phyloP scores from a whole-genome alignment of 2,329 filamentous ascomycete genomes.

The Westerdykella sp. region DNA sequence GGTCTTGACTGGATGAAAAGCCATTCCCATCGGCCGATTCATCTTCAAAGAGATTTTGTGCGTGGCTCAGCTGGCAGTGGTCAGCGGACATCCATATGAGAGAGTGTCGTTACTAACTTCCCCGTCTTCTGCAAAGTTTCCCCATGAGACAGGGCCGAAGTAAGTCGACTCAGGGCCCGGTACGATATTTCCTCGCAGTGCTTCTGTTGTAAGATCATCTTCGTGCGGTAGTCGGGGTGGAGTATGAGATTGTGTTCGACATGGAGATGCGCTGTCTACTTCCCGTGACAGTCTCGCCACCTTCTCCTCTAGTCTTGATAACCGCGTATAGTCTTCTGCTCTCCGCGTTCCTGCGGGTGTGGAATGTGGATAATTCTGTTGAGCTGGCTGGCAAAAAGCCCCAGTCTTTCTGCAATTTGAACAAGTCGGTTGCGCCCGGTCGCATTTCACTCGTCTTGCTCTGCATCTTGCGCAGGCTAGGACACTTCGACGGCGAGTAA shows the following conservation, averaged over 20 bases:
- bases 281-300: constrained; percentile 13
- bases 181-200: constrained; percentile 7
- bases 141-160: constrained; percentile 18
- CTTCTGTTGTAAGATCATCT: not conserved
- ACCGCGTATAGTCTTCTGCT: constrained; percentile 8
- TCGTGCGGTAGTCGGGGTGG: constrained; percentile 6
- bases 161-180: constrained; percentile 8
- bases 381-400: constrained; percentile 13
- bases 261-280: constrained; percentile 15
- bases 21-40: not conserved
- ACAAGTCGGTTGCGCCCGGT: constrained; percentile 18
- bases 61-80: not conserved
- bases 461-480: constrained; percentile 18
- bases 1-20: not conserved
- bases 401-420: constrained; percentile 18
- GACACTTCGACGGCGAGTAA: constrained; percentile 17
- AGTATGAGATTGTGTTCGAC: constrained; percentile 11
- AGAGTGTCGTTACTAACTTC: constrained; percentile 6
- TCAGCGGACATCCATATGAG: not conserved
- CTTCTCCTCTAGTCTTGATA: constrained; percentile 14
- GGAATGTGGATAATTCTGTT: constrained; percentile 5
- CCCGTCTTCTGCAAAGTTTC: constrained; percentile 12
- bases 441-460: constrained; percentile 18
- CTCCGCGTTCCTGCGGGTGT: constrained; percentile 4
- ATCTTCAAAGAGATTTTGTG: not conserved